A percentile compares a stretch with the other conserved stretches of the same genome.
phyloP scores from a whole-genome alignment of 805 yeast species.

The Metschnikowia cubensis region DNA sequence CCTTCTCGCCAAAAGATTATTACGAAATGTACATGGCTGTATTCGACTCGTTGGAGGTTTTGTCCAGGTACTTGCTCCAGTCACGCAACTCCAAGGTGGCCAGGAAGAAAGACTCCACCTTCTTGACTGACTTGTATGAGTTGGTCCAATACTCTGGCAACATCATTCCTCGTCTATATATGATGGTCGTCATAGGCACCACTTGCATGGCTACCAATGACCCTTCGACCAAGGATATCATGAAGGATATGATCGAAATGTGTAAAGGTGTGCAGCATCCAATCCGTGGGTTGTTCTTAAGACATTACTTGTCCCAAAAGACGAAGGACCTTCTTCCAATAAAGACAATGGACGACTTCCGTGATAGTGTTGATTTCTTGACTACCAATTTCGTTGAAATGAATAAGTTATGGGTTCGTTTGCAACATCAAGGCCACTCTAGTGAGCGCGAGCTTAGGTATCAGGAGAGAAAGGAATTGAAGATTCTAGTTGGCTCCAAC shows the following conservation, averaged over 20 bases:
- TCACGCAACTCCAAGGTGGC: conserved; percentile 62
- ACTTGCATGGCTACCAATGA: conserved; percentile 75
- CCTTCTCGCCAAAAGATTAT: conserved; percentile 82
- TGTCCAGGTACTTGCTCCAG: conserved; percentile 62
- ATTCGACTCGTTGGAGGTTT: conserved; percentile 72
- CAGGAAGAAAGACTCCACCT: conserved; percentile 25
- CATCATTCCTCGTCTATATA: conserved; percentile 83
- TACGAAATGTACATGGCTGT: conserved; percentile 84
- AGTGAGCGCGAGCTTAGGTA: conserved; percentile 71
- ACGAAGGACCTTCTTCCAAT: conserved; percentile 63
- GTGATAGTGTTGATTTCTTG: conserved; percentile 73
- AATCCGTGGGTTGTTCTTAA: conserved; percentile 79
- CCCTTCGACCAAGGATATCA: conserved; percentile 78
- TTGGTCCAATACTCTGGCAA: conserved; percentile 94
- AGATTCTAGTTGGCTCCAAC: conserved; percentile 89
- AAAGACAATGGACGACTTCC: conserved; percentile 36
- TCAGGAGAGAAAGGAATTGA: conserved; percentile 81
- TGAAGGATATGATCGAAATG: conserved; percentile 98
- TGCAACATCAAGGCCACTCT: conserved; percentile 93
- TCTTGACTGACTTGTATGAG: conserved; percentile 84
- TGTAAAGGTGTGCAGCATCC: conserved; percentile 96
- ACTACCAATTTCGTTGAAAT: conserved; percentile 89
- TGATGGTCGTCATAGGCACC: conserved; percentile 94
- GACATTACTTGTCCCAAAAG: conserved; percentile 85
- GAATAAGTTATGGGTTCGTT: conserved; percentile 96